Base-by-base conservation (phyloP, 352 stramenopile genomes). In the Pythium brassicae region DNA sequence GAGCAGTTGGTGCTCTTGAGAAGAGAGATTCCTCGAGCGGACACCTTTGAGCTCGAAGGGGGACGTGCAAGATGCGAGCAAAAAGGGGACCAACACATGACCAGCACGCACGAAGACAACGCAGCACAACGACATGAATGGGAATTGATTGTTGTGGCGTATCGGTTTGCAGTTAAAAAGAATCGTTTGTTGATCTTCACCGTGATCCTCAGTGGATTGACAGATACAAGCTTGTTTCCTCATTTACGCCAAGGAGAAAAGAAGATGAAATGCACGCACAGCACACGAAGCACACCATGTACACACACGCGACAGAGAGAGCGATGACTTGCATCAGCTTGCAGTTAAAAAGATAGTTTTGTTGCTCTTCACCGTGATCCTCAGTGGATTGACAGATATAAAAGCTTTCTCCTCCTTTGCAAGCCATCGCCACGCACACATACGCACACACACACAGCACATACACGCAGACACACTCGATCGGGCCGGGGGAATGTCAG, bases 331-430 rank as follows among this genome's bases (percentile, higher is more conserved):
- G 63, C 63, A 85, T 90, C 77, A 65, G 78, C 73, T 89, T 89
- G 83, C 83, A 91, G 78, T 91, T 90, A 89, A 93, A 93, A 93
- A 89, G 78, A 69, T 61, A 74, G 62, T 69, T 89, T 90, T 59
- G 53, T 69, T 75, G 55, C 69, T 93, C 81, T 76, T 87, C 80
- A 90, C 58, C 61, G 76, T 86, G 57, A 65, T 69, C 72, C 80
- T 91, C 78, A 78, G 78, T 78, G 83, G 76, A 92, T 88, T 89
- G 82, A 82, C 79, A 91, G 69, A 63, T 53, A 53, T 29, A 62
- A 79, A 78, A 76, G 56, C 48, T 78, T 73, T 81, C 69, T 91
- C 78, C 62, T 91, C 78, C 83, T 71, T 70, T 82, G 68, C 70
- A 62, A 23, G n/a, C 4, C 32, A 57, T 19, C 23, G 35, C 25